Percentiles rank a stretch among this genome's conserved stretches.
These are phyloP conservation scores for Naganishia antarctica DNA, from an alignment of 768 basidiomycete genomes.

Conservation along the genomic window DNA sequence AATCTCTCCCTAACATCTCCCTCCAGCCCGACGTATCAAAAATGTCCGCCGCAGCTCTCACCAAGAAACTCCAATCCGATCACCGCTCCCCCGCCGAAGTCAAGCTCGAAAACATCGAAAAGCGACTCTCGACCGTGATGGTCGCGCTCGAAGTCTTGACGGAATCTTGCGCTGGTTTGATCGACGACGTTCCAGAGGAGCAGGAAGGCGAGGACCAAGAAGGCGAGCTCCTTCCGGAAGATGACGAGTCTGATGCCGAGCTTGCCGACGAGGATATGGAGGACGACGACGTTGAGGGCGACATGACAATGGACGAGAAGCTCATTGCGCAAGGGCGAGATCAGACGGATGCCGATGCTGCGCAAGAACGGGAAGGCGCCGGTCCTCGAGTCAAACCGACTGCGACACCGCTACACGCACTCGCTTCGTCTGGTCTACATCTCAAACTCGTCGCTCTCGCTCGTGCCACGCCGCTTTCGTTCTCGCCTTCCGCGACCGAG, in stretches of 20 bases:
- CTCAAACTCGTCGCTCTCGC: conserved; percentile 60
- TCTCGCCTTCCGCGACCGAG: conserved; percentile 60
- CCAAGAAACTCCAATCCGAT: conserved; percentile 66
- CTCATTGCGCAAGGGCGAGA: conserved; percentile 46
- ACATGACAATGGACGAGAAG: conserved; percentile 50
- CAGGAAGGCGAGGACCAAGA: conserved; percentile 2
- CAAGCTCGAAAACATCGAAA: conserved; percentile 70
- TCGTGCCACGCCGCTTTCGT: conserved; percentile 73
- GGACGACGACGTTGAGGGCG: conserved; percentile 43
- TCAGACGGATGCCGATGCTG: conserved; percentile 48
- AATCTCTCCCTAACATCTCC: not conserved
- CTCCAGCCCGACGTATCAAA: conserved; percentile 29
- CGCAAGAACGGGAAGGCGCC: conserved; percentile 3
- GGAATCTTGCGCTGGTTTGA: conserved; percentile 77
- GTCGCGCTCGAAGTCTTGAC: conserved; percentile 84
- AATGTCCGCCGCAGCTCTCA: conserved; percentile 27
- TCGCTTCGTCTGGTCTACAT: conserved; percentile 50
- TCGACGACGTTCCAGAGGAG: conserved; percentile 47
- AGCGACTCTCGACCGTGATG: conserved; percentile 65
- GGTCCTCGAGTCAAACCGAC: conserved; percentile 51
- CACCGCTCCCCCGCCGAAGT: conserved; percentile 66
- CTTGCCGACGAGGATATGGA: conserved; percentile 46
- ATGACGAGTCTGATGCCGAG: conserved; percentile 37
- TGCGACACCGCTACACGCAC: conserved; percentile 26
- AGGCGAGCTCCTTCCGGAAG: not conserved